Conservation (phyloP, 1,284 basidiomycete genomes). For the Cutaneotrichosporon arboriforme region DNA sequence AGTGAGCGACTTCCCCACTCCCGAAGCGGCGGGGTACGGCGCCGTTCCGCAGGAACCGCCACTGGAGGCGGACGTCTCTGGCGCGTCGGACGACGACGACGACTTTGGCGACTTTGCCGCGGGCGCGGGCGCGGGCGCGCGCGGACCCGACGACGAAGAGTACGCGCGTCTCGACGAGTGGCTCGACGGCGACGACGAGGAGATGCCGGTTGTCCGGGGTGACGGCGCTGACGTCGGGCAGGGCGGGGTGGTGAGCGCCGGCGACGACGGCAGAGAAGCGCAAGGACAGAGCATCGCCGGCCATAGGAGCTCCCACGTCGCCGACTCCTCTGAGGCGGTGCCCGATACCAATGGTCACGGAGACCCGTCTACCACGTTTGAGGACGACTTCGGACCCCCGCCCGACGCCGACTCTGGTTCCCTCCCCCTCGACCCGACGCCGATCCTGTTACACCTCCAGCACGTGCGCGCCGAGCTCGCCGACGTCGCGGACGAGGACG, state of each 20-base stretch:
- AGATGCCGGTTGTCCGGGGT: constrained; percentile 1
- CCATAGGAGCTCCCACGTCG: too few relatives aligned
- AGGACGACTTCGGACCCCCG: constrained; percentile 32
- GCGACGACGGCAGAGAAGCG: too few relatives aligned
- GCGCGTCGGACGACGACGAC: too few relatives aligned
- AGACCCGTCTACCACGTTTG: constrained; percentile 19
- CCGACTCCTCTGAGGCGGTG: too few relatives aligned
- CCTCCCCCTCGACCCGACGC: constrained; percentile 37
- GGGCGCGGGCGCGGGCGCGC: too few relatives aligned
- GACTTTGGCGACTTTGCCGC: constrained; percentile 13
- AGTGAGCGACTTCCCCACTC: constrained; percentile 10
- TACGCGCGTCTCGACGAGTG: constrained; percentile 41
- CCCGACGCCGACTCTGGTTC: background rate
- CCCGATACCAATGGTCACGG: background rate
- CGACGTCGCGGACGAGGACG: constrained; percentile 34
- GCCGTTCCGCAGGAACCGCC: background rate
- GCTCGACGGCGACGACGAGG: constrained; percentile 26
- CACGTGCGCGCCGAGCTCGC: constrained; percentile 37
- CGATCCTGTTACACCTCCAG: constrained; percentile 39
- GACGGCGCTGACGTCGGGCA: background rate
- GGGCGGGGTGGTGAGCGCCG: too few relatives aligned
- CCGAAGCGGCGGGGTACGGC: constrained; percentile 1
- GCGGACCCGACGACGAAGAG: constrained; percentile 24
- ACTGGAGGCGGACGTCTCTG: background rate
- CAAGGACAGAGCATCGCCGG: too few relatives aligned